Percentiles rank a stretch among this genome's conserved stretches.
phyloP scores from a whole-genome alignment of 2,329 filamentous ascomycete genomes.

The Trichoderma lentiforme region DNA sequence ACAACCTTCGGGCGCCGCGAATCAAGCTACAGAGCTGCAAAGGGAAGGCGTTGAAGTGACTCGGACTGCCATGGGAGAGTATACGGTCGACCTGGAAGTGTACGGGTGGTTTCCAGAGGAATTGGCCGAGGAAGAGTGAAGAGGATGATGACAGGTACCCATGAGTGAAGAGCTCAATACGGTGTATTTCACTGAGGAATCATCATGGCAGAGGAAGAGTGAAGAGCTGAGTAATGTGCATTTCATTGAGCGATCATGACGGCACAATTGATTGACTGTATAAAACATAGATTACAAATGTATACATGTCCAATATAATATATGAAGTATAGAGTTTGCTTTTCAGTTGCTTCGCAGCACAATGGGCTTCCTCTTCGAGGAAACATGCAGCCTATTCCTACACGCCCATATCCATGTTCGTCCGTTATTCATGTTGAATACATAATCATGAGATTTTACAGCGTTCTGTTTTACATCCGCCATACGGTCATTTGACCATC shows the following conservation, averaged over 20 bases:
- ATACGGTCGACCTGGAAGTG: conserved; percentile 48
- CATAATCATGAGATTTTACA: not conserved
- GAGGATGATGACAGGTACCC: no score
- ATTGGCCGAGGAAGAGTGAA: conserved; percentile 43
- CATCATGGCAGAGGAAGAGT: no score
- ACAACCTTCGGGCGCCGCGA: conserved; percentile 45
- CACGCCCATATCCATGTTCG: not conserved
- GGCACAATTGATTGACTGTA: not conserved
- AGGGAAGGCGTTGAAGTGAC: conserved; percentile 53
- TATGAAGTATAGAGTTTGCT: not conserved
- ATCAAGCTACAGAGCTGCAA: conserved; percentile 48
- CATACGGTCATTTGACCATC: not conserved
- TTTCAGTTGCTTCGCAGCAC: not conserved
- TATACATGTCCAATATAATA: not conserved
- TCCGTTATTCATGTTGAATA: not conserved
- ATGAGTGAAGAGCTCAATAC: not conserved
- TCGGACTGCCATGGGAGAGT: conserved; percentile 47
- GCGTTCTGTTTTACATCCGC: not conserved
- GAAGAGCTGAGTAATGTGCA: not conserved
- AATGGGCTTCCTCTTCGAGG: not conserved
- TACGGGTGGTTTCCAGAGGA: conserved; percentile 55
- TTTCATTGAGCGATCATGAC: not conserved
- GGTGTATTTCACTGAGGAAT: not conserved
- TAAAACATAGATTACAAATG: not conserved
- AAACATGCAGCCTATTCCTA: no score